These are phyloP conservation scores for Zizania latifolia DNA, from an alignment of 176 grass and related monocot genomes.

Conservation along the genomic window DNA sequence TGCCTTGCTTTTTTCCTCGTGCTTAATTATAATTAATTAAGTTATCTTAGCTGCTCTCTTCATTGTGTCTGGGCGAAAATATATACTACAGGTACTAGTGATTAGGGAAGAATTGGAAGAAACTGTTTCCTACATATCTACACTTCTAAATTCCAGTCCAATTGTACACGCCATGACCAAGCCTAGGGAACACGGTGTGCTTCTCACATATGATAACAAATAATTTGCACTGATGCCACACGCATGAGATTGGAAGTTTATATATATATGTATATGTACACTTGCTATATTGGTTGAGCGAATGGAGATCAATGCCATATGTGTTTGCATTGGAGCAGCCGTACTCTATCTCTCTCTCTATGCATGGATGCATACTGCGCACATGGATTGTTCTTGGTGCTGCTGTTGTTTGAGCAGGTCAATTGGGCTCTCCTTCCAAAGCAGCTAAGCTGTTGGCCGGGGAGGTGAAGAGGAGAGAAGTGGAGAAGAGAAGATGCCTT, in stretches of 20 bases:
- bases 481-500: not conserved
- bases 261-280: not conserved
- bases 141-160: not conserved
- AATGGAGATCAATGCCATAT: too few relatives aligned
- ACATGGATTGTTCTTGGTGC: slow-evolving; percentile 50
- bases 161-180: not conserved
- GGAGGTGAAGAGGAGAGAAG: not conserved
- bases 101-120: not conserved
- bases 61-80: not conserved
- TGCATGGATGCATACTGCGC: slow-evolving; percentile 10
- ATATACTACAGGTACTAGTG: not conserved
- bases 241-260: not conserved
- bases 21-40: slow-evolving; percentile 16
- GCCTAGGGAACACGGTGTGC: slow-evolving; percentile 12
- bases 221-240: not conserved
- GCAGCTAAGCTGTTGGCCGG: not conserved
- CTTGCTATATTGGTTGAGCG: not conserved
- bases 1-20: not conserved
- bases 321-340: not conserved
- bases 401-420: slow-evolving; percentile 45
- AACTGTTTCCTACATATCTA: not conserved
- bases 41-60: not conserved
- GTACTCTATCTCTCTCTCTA: slow-evolving; percentile 21
- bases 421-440: slow-evolving; percentile 53
- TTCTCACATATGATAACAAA: slow-evolving; percentile 65